Conservation (phyloP, 495 filamentous ascomycete species). For the Lophiotrema nucula region DNA sequence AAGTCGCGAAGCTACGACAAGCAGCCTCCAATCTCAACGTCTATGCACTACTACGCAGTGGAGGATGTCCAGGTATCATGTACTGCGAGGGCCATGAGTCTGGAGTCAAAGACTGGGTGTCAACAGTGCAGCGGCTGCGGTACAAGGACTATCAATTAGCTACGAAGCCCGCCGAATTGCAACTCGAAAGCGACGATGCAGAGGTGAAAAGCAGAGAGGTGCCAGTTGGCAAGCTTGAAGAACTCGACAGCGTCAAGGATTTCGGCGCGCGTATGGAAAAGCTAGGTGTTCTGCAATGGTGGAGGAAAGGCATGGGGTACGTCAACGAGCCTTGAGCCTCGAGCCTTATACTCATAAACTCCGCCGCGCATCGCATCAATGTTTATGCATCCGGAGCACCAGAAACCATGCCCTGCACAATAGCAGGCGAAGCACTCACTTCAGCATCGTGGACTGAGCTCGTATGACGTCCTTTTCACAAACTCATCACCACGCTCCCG, state of each 20-base stretch:
- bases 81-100: constrained; percentile 63
- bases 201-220: background rate
- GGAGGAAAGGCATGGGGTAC: constrained; percentile 43
- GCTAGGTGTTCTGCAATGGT: constrained; percentile 38
- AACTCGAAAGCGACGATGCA: constrained; percentile 3
- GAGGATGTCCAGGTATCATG: constrained; percentile 72
- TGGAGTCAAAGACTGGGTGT: constrained; percentile 56
- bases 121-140: constrained; percentile 48
- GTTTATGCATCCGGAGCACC: no score
- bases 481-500: no score
- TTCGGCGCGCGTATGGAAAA: constrained; percentile 40
- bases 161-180: constrained; percentile 22
- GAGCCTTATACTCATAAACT: background rate
- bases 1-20: constrained; percentile 63
- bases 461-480: no score
- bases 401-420: no score
- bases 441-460: no score
- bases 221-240: constrained; percentile 29
- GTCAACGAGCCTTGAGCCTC: constrained; percentile 6
- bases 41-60: constrained; percentile 63
- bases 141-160: constrained; percentile 47
- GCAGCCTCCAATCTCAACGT: constrained; percentile 57
- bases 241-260: constrained; percentile 39
- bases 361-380: no score
- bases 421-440: no score